Evolutionary conservation across 495 filamentous ascomycete species (phyloP), one percentile per base, ranked within the genome.

Genomic region (Hyphodiscus hymeniophilus): DNA sequence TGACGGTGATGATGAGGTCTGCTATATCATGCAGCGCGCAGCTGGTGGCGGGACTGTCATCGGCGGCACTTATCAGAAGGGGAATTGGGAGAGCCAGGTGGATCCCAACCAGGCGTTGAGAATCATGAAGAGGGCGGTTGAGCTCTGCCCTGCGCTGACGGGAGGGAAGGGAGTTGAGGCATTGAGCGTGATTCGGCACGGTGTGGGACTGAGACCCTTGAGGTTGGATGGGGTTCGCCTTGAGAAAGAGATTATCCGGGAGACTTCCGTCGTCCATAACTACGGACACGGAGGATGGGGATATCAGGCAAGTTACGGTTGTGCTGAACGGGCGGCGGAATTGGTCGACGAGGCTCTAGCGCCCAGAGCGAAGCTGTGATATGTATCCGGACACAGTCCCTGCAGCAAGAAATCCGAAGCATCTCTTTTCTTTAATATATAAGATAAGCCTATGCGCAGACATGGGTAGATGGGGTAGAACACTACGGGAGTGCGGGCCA

Each of bases 281-380:
- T 99, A 99, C 61, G 94, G 94, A 8, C 91, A 95, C 69, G 89
- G 86, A 0, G 92, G 92, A 0, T 95, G 89, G 71, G 92, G 82
- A 46, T 89, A 95, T 59, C 92, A 99, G 63, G 77, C 80, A 20
- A 85, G 80, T 15, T 99, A 86, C 64, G 92, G 92, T 1, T 89
- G 86, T 66, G 81, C 89, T 0, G 66, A 80, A 54, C 70, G 74
- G 38, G 84, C 80, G 0, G 75, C 84, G 21, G 73, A 72, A 55
- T 63, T 96, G 61, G 86, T 94, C 15, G 75, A 83, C 33, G 81
- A 85, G 50, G 68, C 67, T 21, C 48, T 82, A 24, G 26, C 23
- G 30, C 26, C 44, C 32, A 55, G 45, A 39, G 38, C 56, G n/a
- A 59, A 53, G 36, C 17, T 51, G n/a, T 55, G 39, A 42, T 38